phyloP scores from a whole-genome alignment of 176 grass and related monocot species.

The Cenchrus purpureus region DNA sequence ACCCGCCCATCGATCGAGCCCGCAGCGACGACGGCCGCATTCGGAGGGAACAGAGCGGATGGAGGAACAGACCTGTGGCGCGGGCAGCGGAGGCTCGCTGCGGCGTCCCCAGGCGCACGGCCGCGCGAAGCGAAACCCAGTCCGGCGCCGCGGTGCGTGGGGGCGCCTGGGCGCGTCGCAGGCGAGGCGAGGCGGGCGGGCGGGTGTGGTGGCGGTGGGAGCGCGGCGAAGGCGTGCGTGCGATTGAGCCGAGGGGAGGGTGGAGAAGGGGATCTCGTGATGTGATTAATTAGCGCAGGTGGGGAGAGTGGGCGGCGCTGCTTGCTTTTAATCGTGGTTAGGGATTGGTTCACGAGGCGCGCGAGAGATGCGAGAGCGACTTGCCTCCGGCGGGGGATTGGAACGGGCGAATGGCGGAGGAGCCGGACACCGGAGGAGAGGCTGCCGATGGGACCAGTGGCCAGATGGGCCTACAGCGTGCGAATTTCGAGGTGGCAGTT shows the following conservation, averaged over 20 bases:
- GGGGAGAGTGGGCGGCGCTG: not conserved
- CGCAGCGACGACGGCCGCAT: slow-evolving; percentile 5
- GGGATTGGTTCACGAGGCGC: slow-evolving; percentile 37
- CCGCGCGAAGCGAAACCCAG: not conserved
- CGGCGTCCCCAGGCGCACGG: slow-evolving; percentile 1
- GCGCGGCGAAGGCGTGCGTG: not conserved
- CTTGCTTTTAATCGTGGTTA: slow-evolving; percentile 34
- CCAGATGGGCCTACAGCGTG: not conserved
- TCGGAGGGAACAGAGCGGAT: not conserved
- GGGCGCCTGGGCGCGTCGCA: not conserved
- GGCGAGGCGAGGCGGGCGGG: not conserved
- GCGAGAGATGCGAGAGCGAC: slow-evolving; percentile 40
- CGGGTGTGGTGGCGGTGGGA: not conserved
- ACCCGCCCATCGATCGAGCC: slow-evolving; percentile 13
- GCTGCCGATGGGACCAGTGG: not conserved
- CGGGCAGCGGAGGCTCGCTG: slow-evolving; percentile 5
- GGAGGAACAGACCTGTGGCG: slow-evolving; percentile 34
- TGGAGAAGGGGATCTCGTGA: slow-evolving; percentile 55
- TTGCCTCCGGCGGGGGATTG: not conserved
- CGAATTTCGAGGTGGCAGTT: not conserved
- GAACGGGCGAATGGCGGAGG: slow-evolving; percentile 23
- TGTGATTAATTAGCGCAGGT: slow-evolving; percentile 49
- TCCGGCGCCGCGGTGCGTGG: not conserved
- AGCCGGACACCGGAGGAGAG: not conserved
- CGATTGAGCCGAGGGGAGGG: not conserved